Conservation (phyloP, 2,329 filamentous ascomycete species). For the Hypoxylon sp. region DNA sequence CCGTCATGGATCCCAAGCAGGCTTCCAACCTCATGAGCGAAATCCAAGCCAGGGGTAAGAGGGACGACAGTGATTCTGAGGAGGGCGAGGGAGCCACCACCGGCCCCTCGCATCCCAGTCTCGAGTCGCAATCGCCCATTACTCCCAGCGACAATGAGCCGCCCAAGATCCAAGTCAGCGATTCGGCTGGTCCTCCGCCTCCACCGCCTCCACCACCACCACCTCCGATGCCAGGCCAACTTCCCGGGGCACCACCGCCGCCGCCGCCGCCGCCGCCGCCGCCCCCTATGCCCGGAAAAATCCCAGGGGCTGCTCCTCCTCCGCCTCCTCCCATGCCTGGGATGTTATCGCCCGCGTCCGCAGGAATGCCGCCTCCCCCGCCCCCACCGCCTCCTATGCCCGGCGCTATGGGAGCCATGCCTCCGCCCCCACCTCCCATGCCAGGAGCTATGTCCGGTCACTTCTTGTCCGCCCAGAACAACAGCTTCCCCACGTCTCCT, state of each 20-base stretch:
- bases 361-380: conserved; percentile 55
- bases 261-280: conserved; percentile 53
- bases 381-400: conserved; percentile 55
- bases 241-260: conserved; percentile 45
- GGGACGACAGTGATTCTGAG: conserved; percentile 76
- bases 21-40: conserved; percentile 72
- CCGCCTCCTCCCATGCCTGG: conserved; percentile 60
- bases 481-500: conserved; percentile 60
- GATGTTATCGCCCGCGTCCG: conserved; percentile 27
- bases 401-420: conserved; percentile 37
- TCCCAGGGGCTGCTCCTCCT: conserved; percentile 50
- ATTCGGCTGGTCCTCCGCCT: conserved; percentile 45
- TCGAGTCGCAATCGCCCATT: conserved; percentile 74
- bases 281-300: conserved; percentile 45
- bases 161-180: conserved; percentile 67
- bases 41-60: conserved; percentile 78
- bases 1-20: conserved; percentile 69
- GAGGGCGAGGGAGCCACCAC: conserved; percentile 75
- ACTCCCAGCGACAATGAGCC: conserved; percentile 69
- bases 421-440: conserved; percentile 63
- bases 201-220: conserved; percentile 49
- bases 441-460: conserved; percentile 77
- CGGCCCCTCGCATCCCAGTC: conserved; percentile 76
- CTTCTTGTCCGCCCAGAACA: conserved; percentile 73
- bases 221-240: conserved; percentile 39